Evolutionary conservation across 495 filamentous ascomycete genomes (phyloP).

Genomic region (Trichoderma virens): DNA sequence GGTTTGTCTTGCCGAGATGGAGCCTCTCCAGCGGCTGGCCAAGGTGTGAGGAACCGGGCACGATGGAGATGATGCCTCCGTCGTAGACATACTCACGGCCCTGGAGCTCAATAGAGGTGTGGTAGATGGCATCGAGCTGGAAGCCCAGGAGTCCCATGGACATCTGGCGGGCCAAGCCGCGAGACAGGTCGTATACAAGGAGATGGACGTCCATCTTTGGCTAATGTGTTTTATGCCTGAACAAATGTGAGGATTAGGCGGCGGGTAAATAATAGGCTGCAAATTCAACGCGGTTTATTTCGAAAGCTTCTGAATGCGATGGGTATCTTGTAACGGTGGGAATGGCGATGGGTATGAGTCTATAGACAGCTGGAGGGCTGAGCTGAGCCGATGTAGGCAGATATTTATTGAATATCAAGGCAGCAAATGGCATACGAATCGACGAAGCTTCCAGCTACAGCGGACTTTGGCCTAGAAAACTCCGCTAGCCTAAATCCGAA

Average conservation of each 20-base stretch:
- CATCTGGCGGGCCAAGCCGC: conserved; percentile 48
- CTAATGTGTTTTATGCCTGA: background rate
- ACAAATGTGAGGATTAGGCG: background rate
- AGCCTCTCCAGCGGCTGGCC: conserved; percentile 74
- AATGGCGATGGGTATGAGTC: too few species aligned
- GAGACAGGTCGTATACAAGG: conserved; percentile 90
- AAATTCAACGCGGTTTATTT: too few species aligned
- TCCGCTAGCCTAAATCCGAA: background rate
- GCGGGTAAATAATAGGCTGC: background rate
- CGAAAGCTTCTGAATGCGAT: too few species aligned
- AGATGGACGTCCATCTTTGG: conserved; percentile 76
- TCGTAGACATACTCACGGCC: conserved; percentile 50
- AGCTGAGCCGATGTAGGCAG: too few species aligned
- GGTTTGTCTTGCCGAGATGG: conserved; percentile 62
- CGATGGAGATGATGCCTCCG: conserved; percentile 70
- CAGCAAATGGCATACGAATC: conserved; percentile 4
- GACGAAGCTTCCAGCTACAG: background rate
- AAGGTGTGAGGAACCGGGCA: conserved; percentile 75
- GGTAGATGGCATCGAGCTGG: conserved; percentile 84
- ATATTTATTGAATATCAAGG: conserved; percentile 1
- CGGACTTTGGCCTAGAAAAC: background rate
- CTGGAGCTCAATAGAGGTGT: conserved; percentile 77
- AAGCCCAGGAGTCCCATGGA: conserved; percentile 52
- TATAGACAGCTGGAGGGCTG: too few species aligned
- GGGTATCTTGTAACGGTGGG: too few species aligned